Evolutionary conservation across 495 filamentous ascomycete genomes (phyloP).

Genomic region (Staphylotrichum longicolle): DNA sequence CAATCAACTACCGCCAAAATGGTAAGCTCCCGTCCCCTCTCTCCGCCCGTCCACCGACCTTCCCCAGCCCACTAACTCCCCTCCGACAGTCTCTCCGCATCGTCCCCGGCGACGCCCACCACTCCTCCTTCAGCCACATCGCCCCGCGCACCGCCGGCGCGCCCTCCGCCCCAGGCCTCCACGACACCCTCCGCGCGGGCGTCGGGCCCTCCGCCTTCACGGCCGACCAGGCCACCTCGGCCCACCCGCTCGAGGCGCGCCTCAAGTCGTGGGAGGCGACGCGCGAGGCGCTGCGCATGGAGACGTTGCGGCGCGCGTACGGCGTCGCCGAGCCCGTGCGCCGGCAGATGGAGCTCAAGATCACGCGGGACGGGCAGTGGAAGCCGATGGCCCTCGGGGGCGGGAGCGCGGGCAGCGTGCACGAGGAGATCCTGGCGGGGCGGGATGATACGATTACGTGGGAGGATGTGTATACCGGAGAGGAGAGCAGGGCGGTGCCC

Average conservation of each 20-base stretch:
- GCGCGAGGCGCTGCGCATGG: constrained; percentile 84
- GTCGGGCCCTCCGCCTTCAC: constrained; percentile 56
- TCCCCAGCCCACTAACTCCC: constrained; percentile 5
- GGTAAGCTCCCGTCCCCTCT: constrained; percentile 38
- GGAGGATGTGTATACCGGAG: constrained; percentile 86
- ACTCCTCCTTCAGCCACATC: constrained; percentile 58
- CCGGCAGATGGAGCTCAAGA: constrained; percentile 93
- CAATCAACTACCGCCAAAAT: constrained; percentile 39
- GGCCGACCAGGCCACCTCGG: constrained; percentile 48
- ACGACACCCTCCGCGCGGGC: constrained; percentile 85
- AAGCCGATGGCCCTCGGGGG: constrained; percentile 48
- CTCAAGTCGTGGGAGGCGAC: constrained; percentile 80
- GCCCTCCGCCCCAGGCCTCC: constrained; percentile 85
- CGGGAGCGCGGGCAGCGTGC: constrained; percentile 45
- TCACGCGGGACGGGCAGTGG: constrained; percentile 59
- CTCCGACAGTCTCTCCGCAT: constrained; percentile 80
- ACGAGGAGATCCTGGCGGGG: constrained; percentile 81
- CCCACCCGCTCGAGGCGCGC: constrained; percentile 89
- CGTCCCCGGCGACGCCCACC: constrained; percentile 62
- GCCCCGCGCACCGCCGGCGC: constrained; percentile 58
- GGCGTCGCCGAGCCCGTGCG: constrained; percentile 92
- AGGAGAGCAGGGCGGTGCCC: constrained; percentile 65
- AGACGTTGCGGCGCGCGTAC: constrained; percentile 75
- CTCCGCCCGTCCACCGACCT: constrained; percentile 10
- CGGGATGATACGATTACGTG: constrained; percentile 71